These are phyloP conservation scores for Penicillium cataractarum DNA, from an alignment of 495 filamentous ascomycete species.

Conservation along the genomic window DNA sequence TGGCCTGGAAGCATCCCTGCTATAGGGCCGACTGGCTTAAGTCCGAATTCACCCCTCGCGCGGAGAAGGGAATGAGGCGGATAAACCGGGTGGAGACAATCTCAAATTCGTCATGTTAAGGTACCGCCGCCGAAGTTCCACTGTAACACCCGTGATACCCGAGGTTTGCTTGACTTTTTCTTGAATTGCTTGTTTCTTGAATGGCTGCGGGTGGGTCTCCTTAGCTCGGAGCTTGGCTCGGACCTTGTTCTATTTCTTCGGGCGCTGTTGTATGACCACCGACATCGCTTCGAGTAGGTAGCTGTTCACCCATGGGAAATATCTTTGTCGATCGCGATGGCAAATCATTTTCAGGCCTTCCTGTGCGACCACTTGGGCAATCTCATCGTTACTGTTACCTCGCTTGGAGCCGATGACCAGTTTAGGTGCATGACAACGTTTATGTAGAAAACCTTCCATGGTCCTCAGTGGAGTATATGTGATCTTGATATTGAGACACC, in stretches of 20 bases:
- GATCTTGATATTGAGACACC: slow-evolving; percentile 10
- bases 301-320: not conserved
- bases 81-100: slow-evolving; percentile 5
- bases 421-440: not conserved
- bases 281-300: not conserved
- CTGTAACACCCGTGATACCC: not conserved
- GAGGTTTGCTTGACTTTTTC: not conserved
- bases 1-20: not conserved
- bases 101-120: not conserved
- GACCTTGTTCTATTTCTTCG: not conserved
- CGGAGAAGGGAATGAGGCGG: slow-evolving; percentile 6
- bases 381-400: not conserved
- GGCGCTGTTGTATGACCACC: not conserved
- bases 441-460: not conserved
- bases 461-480: not conserved
- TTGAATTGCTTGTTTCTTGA: slow-evolving; percentile 3
- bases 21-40: slow-evolving; percentile 6
- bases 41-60: slow-evolving; percentile 16
- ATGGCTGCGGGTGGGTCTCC: not conserved
- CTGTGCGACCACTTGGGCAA: not conserved
- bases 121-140: not conserved
- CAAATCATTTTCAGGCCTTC: not conserved
- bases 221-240: slow-evolving; percentile 13
- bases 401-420: not conserved
- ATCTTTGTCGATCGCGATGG: not conserved